phyloP scores from a whole-genome alignment of 2,329 filamentous ascomycete genomes.

The Aspergillus fructus region DNA sequence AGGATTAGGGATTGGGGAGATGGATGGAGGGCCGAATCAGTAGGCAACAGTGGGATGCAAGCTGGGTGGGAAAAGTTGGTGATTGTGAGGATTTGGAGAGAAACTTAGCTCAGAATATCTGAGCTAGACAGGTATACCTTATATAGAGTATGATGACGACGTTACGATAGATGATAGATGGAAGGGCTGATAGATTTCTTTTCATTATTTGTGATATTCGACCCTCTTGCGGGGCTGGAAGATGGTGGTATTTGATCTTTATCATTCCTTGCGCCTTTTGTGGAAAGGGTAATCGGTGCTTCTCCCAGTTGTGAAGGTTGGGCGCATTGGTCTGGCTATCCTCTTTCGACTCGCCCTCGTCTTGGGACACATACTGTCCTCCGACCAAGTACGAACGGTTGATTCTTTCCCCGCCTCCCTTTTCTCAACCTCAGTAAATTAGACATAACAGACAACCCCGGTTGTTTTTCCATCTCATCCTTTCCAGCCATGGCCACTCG shows the following conservation, averaged over 20 bases:
- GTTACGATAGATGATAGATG: not conserved
- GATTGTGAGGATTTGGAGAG: slow-evolving; percentile 80
- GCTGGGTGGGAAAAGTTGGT: slow-evolving; percentile 94
- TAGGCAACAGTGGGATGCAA: slow-evolving; percentile 78
- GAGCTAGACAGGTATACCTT: not conserved
- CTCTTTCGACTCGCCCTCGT: not conserved
- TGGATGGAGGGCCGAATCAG: slow-evolving; percentile 73
- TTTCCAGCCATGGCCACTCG: not conserved
- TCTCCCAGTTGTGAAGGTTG: not conserved
- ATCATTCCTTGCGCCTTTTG: not conserved
- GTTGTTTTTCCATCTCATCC: not conserved
- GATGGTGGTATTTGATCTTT: not conserved
- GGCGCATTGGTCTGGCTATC: not conserved
- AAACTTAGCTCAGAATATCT: not conserved
- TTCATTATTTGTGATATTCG: not conserved
- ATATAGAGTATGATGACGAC: not conserved
- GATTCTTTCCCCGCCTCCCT: not conserved
- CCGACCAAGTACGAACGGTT: not conserved
- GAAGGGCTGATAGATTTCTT: not conserved
- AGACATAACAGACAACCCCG: not conserved
- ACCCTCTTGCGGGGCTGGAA: not conserved
- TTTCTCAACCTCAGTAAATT: not conserved
- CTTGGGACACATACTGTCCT: not conserved
- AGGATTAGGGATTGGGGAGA: slow-evolving; percentile 58
- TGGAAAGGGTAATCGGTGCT: not conserved